phyloP scores from a whole-genome alignment of 108 stramenopile species.

The Nitzschia palea region DNA sequence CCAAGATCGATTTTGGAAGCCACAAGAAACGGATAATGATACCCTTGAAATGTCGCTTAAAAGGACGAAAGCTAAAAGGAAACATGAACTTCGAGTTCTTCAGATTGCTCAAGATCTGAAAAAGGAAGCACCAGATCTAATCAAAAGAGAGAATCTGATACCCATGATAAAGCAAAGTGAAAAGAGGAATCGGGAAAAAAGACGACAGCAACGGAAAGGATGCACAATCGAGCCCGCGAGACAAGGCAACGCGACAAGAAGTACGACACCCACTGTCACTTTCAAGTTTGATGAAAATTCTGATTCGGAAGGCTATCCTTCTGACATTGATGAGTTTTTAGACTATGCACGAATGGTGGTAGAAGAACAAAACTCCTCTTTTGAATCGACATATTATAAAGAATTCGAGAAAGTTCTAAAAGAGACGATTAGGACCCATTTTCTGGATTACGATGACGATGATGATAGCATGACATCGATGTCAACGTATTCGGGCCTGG shows the following conservation, averaged over 20 bases:
- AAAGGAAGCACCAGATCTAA: not conserved
- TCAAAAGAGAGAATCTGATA: constrained; percentile 7
- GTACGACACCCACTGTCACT: too few species aligned
- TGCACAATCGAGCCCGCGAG: not conserved
- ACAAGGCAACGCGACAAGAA: too few species aligned
- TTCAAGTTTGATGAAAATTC: not conserved
- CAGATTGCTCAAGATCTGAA: constrained; percentile 9
- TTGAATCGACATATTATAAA: constrained; percentile 9
- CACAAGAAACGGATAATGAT: too few species aligned
- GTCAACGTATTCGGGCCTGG: constrained; percentile 4
- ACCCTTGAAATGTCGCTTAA: too few species aligned
- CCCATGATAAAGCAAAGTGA: not conserved
- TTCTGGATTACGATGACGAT: constrained; percentile 18
- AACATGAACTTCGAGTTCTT: not conserved
- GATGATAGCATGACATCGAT: constrained; percentile 18
- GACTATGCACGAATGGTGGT: constrained; percentile 25
- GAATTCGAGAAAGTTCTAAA: constrained; percentile 20
- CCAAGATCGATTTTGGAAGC: not conserved
- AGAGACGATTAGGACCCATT: constrained; percentile 4
- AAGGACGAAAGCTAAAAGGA: too few species aligned
- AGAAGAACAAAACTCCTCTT: constrained; percentile 16
- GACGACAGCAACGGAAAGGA: not conserved
- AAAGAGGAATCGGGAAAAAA: not conserved
- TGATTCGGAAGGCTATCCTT: constrained; percentile 6
- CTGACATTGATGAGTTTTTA: constrained; percentile 26